A percentile compares a stretch with the other conserved stretches of the same genome.
Conservation (phyloP, 2,329 filamentous ascomycete genomes). For the Apiospora pterosperma region DNA sequence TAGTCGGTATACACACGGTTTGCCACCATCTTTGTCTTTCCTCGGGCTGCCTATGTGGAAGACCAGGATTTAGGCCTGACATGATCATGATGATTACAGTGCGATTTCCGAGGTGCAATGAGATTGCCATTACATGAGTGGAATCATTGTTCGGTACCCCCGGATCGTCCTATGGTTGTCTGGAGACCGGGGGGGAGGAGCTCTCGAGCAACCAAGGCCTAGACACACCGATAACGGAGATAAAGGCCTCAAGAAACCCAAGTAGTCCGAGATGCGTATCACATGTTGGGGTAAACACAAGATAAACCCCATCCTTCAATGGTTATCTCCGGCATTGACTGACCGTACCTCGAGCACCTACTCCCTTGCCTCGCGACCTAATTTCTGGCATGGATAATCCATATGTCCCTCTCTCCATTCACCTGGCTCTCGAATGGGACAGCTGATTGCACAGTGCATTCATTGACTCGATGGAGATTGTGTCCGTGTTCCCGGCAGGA, state of each 20-base stretch:
- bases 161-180: neutral
- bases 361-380: neutral
- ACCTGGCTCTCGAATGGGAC: neutral
- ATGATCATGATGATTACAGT: neutral
- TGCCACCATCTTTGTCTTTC: neutral
- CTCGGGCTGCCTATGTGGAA: neutral
- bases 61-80: neutral
- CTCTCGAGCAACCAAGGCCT: neutral
- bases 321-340: neutral
- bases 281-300: conserved; percentile 1
- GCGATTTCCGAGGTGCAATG: neutral
- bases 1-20: neutral
- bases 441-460: neutral
- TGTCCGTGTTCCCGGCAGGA: neutral
- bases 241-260: neutral
- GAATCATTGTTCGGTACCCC: neutral
- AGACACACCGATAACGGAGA: conserved; percentile 9
- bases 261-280: conserved; percentile 4
- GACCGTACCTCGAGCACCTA: neutral
- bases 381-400: neutral
- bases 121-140: conserved; percentile 7
- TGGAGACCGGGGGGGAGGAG: too few species aligned
- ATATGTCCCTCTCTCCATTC: neutral
- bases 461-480: neutral
- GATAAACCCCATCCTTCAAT: neutral